phyloP scores from a whole-genome alignment of 345 rosid species.

The Gossypium longicalyx region DNA sequence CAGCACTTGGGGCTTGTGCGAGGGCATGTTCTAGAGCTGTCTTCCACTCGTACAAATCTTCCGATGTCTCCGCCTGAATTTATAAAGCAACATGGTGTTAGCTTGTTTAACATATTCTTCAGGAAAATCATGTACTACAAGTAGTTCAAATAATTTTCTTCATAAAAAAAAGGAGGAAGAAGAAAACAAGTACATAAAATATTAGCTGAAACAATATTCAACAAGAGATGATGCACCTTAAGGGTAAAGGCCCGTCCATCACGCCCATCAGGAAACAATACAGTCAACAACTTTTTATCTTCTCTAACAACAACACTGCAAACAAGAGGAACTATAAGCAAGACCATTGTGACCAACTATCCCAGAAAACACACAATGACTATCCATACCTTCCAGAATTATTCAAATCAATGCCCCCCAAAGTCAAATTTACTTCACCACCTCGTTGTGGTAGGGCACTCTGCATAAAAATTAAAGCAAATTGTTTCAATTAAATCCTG shows the following conservation, averaged over 20 bases:
- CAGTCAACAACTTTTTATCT: slow-evolving; percentile 90
- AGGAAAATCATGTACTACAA: background rate
- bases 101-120: slow-evolving; percentile 1
- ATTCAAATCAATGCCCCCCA: slow-evolving; percentile 96
- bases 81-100: slow-evolving; percentile 12
- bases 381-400: slow-evolving; percentile 84
- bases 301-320: slow-evolving; percentile 96
- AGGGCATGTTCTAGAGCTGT: slow-evolving; percentile 91
- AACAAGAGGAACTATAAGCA: slow-evolving; percentile 24
- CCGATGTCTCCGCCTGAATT: slow-evolving; percentile 83
- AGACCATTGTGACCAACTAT: slow-evolving; percentile 15
- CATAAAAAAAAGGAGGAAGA: background rate
- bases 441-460: slow-evolving; percentile 87
- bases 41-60: slow-evolving; percentile 95
- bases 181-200: background rate
- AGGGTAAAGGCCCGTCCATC: slow-evolving; percentile 99
- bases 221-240: slow-evolving; percentile 51
- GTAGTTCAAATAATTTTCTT: background rate
- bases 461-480: slow-evolving; percentile 35
- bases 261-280: slow-evolving; percentile 97
- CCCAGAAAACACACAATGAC: slow-evolving; percentile 11
- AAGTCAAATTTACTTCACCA: slow-evolving; percentile 89
- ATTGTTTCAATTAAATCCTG: background rate
- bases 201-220: slow-evolving; percentile 9
- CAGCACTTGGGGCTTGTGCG: slow-evolving; percentile 94